Evolutionary conservation across 2,329 filamentous ascomycete species (phyloP).

Genomic region (Graphilbum sp.): DNA sequence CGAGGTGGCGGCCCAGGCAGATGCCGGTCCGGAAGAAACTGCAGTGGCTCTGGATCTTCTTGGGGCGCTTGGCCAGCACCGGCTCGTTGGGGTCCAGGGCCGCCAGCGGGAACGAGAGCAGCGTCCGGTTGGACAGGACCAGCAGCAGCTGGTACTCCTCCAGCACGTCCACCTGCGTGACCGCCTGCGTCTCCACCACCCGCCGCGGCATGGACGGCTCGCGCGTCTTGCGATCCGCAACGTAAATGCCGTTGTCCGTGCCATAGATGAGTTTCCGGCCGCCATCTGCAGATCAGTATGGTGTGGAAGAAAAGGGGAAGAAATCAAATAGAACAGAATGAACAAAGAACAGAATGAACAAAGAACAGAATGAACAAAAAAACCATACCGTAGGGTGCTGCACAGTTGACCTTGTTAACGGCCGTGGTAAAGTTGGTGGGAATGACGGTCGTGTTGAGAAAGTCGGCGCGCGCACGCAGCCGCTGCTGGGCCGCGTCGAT

Average conservation of each 20-base stretch:
- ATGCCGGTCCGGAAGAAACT: constrained; percentile 98
- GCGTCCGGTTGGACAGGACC: constrained; percentile 82
- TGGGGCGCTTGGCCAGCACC: constrained; percentile 65
- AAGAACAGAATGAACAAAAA: neutral
- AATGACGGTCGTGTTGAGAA: constrained; percentile 60
- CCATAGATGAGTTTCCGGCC: constrained; percentile 89
- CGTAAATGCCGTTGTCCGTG: constrained; percentile 84
- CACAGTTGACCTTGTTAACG: constrained; percentile 80
- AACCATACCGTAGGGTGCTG: constrained; percentile 72
- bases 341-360: too few species aligned
- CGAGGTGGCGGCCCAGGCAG: constrained; percentile 81
- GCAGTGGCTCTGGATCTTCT: constrained; percentile 93
- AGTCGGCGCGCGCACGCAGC: constrained; percentile 72
- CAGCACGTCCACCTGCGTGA: constrained; percentile 90
- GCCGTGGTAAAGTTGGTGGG: constrained; percentile 43
- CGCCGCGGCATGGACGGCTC: constrained; percentile 62
- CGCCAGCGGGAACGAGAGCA: constrained; percentile 76
- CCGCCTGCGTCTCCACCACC: constrained; percentile 70
- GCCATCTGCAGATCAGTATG: constrained; percentile 52
- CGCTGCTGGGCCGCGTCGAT: constrained; percentile 84
- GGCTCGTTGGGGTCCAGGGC: constrained; percentile 75
- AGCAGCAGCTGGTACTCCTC: constrained; percentile 89
- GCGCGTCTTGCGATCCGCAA: constrained; percentile 80
- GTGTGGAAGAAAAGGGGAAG: neutral
- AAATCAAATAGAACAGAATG: too few species aligned